These are phyloP conservation scores for Solanum hybrid DNA, from an alignment of 305 asterid species.

Conservation along the genomic window DNA sequence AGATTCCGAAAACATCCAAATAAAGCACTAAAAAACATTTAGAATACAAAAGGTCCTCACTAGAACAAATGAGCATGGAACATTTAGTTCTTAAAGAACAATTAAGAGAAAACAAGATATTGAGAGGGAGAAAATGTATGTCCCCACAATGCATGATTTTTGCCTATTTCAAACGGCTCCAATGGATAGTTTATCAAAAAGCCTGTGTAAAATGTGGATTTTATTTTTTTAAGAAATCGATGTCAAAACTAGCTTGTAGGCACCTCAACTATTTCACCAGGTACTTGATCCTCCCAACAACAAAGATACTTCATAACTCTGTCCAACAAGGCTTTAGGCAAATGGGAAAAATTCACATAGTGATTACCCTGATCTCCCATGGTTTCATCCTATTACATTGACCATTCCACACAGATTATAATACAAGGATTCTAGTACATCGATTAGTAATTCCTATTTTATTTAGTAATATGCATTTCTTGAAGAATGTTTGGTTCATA, in stretches of 20 bases:
- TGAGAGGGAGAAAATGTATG: background rate
- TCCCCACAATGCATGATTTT: background rate
- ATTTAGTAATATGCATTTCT: background rate
- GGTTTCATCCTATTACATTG: background rate
- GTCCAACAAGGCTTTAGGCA: background rate
- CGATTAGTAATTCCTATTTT: background rate
- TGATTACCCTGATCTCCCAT: background rate
- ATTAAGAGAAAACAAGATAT: background rate
- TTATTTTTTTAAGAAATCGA: background rate
- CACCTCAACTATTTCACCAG: background rate
- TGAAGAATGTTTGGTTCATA: background rate
- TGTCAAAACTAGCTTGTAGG: background rate
- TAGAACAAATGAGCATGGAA: background rate
- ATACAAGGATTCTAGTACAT: background rate
- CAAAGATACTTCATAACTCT: background rate
- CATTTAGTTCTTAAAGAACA: background rate
- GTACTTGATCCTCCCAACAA: background rate
- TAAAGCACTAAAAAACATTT: background rate
- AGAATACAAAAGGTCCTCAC: background rate
- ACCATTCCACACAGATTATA: background rate
- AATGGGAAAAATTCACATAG: background rate
- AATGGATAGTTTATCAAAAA: background rate
- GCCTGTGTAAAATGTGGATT: background rate
- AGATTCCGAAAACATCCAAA: background rate
- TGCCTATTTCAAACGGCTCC: background rate